Base-by-base conservation (phyloP, 768 basidiomycete species). In the Tulasnella sp. region DNA sequence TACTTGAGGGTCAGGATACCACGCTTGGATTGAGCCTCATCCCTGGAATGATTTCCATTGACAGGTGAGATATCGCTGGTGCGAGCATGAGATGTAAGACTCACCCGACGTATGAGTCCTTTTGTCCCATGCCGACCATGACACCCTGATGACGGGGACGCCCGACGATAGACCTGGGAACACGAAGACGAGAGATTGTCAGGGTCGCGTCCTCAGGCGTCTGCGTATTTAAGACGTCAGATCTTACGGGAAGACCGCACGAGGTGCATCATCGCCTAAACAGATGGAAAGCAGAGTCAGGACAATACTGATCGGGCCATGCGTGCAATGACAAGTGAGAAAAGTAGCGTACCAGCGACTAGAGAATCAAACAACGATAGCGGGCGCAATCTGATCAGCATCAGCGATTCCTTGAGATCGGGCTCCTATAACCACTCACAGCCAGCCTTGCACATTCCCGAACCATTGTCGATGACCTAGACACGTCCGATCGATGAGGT, bases 391-490 rank as follows among this genome's bases (percentile, higher is more conserved):
- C 58, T 49, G 47, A 59, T 51, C 58, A 59, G 43, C 58, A 51
- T 50, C 29, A 32, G 23, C 24, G 54, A 61, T 38, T 21, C 41
- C 15, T 32, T 41, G 51, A 63, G 51, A 63, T 53, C 54, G 60
- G 52, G 30, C 26, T 59, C 58, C 67, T 66, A 23, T 21, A 19
- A 52, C 64, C 41, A 85, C 86, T 68, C 73, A 90, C 88, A 92
- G 76, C 96, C 95, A 82, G 95, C 95, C 79, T 98, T 98, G 86
- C 94, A 97, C 94, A 97, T 98, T 76, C 94, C 95, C 70, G 94
- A 97, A 70, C 90, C 91, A 73, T 89, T 89, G 75, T 91, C 86
- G 71, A 88, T 86, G 74, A 89, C 87, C 64, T 65, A 42, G 13
- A 43, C 48, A 21, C 38, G 19, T 41, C 45, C 19, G 27, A 49